phyloP scores from a whole-genome alignment of 1,284 basidiomycete species.

The Heterobasidion parviporum region DNA sequence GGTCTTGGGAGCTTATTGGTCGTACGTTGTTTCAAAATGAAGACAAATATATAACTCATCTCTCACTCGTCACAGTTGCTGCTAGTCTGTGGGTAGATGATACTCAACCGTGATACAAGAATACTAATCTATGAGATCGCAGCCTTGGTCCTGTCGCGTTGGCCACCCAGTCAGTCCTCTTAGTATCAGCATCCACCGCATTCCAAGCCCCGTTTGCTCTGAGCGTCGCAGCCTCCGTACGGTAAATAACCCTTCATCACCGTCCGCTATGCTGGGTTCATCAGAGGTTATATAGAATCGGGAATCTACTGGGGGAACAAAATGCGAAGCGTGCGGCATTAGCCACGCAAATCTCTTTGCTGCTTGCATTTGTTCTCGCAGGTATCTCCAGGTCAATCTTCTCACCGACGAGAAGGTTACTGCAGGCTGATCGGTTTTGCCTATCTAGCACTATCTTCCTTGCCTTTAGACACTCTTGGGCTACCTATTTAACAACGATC shows the following conservation, averaged over 20 bases:
- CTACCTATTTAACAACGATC: conserved; percentile 80
- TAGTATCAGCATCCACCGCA: conserved; percentile 68
- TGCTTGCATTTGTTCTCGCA: conserved; percentile 54
- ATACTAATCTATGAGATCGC: neutral
- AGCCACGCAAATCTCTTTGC: conserved; percentile 51
- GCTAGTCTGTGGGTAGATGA: conserved; percentile 46
- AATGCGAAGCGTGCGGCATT: conserved; percentile 61
- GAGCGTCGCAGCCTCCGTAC: conserved; percentile 76
- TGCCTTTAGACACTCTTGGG: conserved; percentile 67
- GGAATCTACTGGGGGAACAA: conserved; percentile 74
- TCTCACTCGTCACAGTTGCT: conserved; percentile 28
- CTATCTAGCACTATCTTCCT: conserved; percentile 57
- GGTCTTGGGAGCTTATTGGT: conserved; percentile 80
- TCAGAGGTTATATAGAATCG: conserved; percentile 40
- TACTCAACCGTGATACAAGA: neutral
- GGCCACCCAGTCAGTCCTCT: conserved; percentile 67
- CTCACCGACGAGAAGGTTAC: neutral
- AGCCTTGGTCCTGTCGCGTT: conserved; percentile 54
- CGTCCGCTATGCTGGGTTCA: neutral
- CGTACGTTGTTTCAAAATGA: conserved; percentile 25
- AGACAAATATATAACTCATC: conserved; percentile 1
- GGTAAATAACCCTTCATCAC: conserved; percentile 33
- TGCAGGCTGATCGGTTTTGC: neutral
- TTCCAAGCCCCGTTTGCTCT: conserved; percentile 84
- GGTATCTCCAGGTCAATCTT: conserved; percentile 51